phyloP scores from a whole-genome alignment of 805 yeast species.

The Pichia phayaonensis region DNA sequence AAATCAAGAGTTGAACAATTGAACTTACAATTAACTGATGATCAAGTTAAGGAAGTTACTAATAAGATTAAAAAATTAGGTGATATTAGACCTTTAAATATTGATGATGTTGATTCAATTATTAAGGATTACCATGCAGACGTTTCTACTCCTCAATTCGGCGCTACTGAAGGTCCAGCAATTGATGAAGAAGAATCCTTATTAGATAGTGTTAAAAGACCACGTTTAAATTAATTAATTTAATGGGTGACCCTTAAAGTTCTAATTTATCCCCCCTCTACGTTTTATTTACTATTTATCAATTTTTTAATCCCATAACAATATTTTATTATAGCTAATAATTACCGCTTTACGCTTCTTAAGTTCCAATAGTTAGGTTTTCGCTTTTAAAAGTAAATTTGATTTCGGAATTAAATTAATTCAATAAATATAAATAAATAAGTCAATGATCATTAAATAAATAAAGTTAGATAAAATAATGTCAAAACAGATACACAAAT shows the following conservation, averaged over 20 bases:
- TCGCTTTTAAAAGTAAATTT: background rate
- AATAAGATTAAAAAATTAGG: conserved; percentile 89
- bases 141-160: conserved; percentile 45
- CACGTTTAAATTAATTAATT: conserved; percentile 20
- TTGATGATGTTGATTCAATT: conserved; percentile 96
- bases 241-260: background rate
- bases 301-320: background rate
- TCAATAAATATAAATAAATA: background rate
- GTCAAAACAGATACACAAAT: background rate
- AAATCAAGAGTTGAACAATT: conserved; percentile 96
- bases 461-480: background rate
- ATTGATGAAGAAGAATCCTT: conserved; percentile 24
- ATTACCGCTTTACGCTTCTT: background rate
- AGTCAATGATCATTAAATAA: background rate
- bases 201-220: conserved; percentile 28
- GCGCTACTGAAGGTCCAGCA: conserved; percentile 27
- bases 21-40: conserved; percentile 82
- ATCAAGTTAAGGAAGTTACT: conserved; percentile 92
- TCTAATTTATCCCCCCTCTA: background rate
- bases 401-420: background rate
- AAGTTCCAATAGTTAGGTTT: background rate
- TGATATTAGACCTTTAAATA: conserved; percentile 87
- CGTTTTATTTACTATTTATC: background rate
- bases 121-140: conserved; percentile 89
- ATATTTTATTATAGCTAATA: background rate